These are phyloP conservation scores for Houttuynia cordata DNA, from an alignment of 164 flowering plant genomes.

Conservation along the genomic window DNA sequence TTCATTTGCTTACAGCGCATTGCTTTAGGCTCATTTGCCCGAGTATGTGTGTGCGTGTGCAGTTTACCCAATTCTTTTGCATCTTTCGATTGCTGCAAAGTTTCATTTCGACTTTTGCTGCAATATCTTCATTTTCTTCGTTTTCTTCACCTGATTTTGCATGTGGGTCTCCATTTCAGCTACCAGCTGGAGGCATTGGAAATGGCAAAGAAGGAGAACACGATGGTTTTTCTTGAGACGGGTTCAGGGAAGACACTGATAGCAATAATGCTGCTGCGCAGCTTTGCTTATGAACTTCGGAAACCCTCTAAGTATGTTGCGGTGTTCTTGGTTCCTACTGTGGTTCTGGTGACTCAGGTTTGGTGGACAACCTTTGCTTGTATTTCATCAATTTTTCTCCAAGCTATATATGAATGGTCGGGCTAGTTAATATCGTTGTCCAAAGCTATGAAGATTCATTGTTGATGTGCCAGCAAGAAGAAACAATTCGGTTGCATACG, in stretches of 20 bases:
- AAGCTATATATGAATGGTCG: neutral
- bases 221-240: constrained; percentile 76
- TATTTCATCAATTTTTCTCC: neutral
- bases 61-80: too few species aligned
- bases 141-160: too few species aligned
- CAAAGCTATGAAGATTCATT: neutral
- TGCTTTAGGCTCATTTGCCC: too few species aligned
- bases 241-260: constrained; percentile 92
- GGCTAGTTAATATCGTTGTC: neutral
- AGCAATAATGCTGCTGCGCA: constrained; percentile 73
- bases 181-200: constrained; percentile 82
- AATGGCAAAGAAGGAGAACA: constrained; percentile 56
- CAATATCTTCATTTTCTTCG: too few species aligned
- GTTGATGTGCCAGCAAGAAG: constrained; percentile 48
- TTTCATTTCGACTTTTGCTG: neutral
- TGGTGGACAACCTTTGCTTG: neutral
- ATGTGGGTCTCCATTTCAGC: constrained; percentile 15
- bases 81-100: too few species aligned
- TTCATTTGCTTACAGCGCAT: too few species aligned
- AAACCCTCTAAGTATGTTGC: constrained; percentile 53
- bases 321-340: constrained; percentile 69
- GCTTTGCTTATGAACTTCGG: constrained; percentile 44
- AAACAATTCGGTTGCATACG: constrained; percentile 44
- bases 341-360: constrained; percentile 59
- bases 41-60: too few species aligned